A percentile compares a stretch with the other conserved stretches of the same genome.
Evolutionary conservation across 257 asterid species (phyloP).

Genomic region (Forsythia viridissima): DNA sequence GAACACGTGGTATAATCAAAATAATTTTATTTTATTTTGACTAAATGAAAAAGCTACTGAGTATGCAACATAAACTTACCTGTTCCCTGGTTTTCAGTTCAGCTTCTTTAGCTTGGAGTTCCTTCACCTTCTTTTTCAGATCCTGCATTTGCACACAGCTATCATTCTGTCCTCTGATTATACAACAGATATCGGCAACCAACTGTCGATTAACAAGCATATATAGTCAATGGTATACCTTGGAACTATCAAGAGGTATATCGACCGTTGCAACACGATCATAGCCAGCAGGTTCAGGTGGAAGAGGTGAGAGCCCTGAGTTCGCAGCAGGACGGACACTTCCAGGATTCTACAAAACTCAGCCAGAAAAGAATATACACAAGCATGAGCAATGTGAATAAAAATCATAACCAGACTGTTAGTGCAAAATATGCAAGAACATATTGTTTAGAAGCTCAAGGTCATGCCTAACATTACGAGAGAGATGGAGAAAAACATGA

Average conservation of each 20-base stretch:
- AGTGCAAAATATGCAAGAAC: not conserved
- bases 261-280: constrained; percentile 69
- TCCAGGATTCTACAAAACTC: constrained; percentile 64
- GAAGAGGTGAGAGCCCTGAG: constrained; percentile 85
- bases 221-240: constrained; percentile 36
- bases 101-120: constrained; percentile 89
- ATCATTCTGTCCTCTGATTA: constrained; percentile 8
- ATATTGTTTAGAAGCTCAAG: constrained; percentile 1
- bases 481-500: not conserved
- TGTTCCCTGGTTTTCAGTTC: constrained; percentile 80
- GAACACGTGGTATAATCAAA: not conserved
- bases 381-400: constrained; percentile 7
- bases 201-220: constrained; percentile 9
- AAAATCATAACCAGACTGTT: not conserved
- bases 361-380: constrained; percentile 22
- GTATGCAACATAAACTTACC: constrained; percentile 36
- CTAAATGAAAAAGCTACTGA: constrained; percentile 12
- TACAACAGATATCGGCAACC: not conserved
- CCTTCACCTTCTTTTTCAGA: constrained; percentile 68
- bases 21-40: constrained; percentile 4
- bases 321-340: constrained; percentile 59
- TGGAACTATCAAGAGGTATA: constrained; percentile 69
- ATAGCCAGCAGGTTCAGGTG: constrained; percentile 87
- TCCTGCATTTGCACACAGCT: constrained; percentile 43
- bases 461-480: not conserved